Conservation (phyloP, 495 filamentous ascomycete genomes). For the Cryomyces minteri region DNA sequence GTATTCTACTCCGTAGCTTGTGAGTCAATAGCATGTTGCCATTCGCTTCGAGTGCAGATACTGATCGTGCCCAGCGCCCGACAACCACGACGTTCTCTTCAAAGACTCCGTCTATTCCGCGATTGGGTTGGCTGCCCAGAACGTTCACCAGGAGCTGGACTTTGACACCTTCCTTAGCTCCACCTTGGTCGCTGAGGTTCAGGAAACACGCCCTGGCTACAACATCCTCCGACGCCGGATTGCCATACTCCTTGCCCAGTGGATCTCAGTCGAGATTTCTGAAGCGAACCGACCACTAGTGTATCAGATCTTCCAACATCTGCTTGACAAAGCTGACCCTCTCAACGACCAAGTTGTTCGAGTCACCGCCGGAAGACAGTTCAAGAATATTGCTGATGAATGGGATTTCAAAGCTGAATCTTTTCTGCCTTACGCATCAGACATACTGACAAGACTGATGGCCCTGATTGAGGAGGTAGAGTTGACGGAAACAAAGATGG, state of each 20-base stretch:
- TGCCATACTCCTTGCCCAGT: slow-evolving; percentile 73
- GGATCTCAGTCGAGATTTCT: slow-evolving; percentile 59
- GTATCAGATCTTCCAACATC: slow-evolving; percentile 74
- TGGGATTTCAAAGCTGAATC: slow-evolving; percentile 54
- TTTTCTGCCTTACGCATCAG: slow-evolving; percentile 57
- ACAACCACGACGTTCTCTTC: slow-evolving; percentile 51
- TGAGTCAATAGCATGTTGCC: not conserved
- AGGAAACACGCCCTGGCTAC: slow-evolving; percentile 54
- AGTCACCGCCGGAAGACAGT: slow-evolving; percentile 71
- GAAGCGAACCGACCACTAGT: slow-evolving; percentile 47
- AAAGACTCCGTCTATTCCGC: slow-evolving; percentile 92
- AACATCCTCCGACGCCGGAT: slow-evolving; percentile 79
- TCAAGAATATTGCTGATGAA: slow-evolving; percentile 60
- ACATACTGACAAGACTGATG: slow-evolving; percentile 51
- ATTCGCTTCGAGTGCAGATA: not conserved
- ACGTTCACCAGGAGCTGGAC: slow-evolving; percentile 50
- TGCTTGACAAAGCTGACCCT: slow-evolving; percentile 58
- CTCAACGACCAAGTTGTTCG: slow-evolving; percentile 85
- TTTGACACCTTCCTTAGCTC: slow-evolving; percentile 62
- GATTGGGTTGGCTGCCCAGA: slow-evolving; percentile 65
- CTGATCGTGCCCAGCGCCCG: slow-evolving; percentile 19
- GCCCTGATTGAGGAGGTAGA: slow-evolving; percentile 64
- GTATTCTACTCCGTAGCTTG: slow-evolving; percentile 34
- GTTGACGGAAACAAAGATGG: slow-evolving; percentile 69
- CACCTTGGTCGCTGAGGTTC: slow-evolving; percentile 61